Conservation (phyloP, 805 yeast species). For the Pichia californica region DNA sequence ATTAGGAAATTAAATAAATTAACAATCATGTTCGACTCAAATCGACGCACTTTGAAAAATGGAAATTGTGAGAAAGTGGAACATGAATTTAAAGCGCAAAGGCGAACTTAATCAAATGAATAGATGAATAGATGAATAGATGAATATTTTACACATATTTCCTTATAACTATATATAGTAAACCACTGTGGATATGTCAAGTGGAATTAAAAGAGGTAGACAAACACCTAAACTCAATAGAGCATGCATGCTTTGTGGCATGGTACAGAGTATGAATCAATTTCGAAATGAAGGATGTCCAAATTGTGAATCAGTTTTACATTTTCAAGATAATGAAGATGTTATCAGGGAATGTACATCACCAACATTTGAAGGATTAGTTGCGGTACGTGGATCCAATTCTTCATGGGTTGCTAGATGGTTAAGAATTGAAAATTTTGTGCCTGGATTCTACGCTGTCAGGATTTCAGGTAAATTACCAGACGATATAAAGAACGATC, state of each 20-base stretch:
- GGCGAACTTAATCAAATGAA: too few relatives aligned
- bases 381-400: conserved; percentile 80
- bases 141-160: too few relatives aligned
- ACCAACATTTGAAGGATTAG: conserved; percentile 92
- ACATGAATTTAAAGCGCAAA: too few relatives aligned
- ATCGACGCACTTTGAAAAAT: too few relatives aligned
- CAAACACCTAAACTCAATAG: conserved; percentile 61
- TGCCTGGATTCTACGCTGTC: conserved; percentile 88
- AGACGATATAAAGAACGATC: conserved; percentile 68
- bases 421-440: conserved; percentile 85
- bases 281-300: conserved; percentile 91
- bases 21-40: too few relatives aligned
- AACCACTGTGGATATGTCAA: conserved; percentile 7
- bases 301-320: conserved; percentile 86
- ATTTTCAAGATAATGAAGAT: conserved; percentile 68
- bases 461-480: conserved; percentile 90
- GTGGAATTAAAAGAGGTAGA: conserved; percentile 26
- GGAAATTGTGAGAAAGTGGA: too few relatives aligned
- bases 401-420: conserved; percentile 95
- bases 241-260: conserved; percentile 96
- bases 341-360: conserved; percentile 89
- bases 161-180: too few relatives aligned
- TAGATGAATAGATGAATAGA: too few relatives aligned
- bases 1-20: too few relatives aligned
- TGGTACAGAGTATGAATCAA: conserved; percentile 70